These are phyloP conservation scores for Pinus tabuliformis DNA, from an alignment of 75 land plant genomes.

Conservation along the genomic window DNA sequence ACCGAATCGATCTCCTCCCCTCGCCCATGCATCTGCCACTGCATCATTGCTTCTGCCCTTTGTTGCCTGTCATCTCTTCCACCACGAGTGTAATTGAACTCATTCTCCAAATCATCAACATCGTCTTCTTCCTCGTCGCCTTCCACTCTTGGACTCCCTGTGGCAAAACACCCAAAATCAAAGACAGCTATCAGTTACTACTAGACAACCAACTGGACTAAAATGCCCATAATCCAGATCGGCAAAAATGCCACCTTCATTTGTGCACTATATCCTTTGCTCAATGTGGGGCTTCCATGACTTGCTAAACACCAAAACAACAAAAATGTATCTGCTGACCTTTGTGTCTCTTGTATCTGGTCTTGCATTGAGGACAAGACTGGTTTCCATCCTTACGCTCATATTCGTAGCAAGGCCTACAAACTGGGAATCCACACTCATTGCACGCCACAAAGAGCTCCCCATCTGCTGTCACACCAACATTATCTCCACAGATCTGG, in stretches of 20 bases:
- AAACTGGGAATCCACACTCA: constrained; percentile 90
- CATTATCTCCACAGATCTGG: constrained; percentile 87
- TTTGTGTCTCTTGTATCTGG: constrained; percentile 82
- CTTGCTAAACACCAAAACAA: background rate
- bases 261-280: background rate
- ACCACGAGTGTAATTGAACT: constrained; percentile 49
- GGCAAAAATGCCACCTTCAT: background rate
- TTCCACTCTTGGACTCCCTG: constrained; percentile 82
- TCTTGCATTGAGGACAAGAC: constrained; percentile 90
- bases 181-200: background rate
- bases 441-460: constrained; percentile 92
- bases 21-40: constrained; percentile 38
- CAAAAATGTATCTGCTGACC: constrained; percentile 32
- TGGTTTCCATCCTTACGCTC: constrained; percentile 89
- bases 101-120: constrained; percentile 84
- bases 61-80: constrained; percentile 12
- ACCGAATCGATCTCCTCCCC: constrained; percentile 37
- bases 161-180: background rate
- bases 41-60: constrained; percentile 33
- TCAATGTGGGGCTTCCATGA: background rate
- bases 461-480: constrained; percentile 66
- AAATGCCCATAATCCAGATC: background rate
- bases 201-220: background rate
- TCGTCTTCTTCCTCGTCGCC: constrained; percentile 94
- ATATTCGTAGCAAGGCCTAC: constrained; percentile 89